Conservation (phyloP, 495 filamentous ascomycete genomes). For the Baudoinia panamericana region DNA sequence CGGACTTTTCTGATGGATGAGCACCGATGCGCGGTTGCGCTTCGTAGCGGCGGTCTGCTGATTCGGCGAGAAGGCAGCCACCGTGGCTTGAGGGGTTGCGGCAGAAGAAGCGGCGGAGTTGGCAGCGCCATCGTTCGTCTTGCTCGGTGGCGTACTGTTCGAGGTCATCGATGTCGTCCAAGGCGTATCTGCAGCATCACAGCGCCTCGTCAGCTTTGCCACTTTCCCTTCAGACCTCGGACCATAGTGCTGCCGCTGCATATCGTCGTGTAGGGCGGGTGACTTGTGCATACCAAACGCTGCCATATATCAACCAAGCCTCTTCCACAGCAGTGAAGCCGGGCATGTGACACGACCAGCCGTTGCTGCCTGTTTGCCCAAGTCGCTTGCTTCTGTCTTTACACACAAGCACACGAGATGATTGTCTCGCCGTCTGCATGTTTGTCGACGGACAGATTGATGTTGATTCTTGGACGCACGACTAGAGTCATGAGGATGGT, state of each 20-base stretch:
- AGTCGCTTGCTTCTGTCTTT: too few relatives aligned
- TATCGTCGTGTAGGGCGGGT: not conserved
- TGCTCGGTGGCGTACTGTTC: not conserved
- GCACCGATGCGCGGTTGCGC: constrained; percentile 38
- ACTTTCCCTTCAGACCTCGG: constrained; percentile 4
- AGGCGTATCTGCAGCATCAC: constrained; percentile 40
- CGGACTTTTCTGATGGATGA: constrained; percentile 93
- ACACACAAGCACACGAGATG: too few relatives aligned
- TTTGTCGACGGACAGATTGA: too few relatives aligned
- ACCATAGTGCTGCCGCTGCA: constrained; percentile 1
- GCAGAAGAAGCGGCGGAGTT: constrained; percentile 25
- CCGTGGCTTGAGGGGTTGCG: constrained; percentile 56
- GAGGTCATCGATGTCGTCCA: constrained; percentile 49
- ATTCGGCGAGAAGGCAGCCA: constrained; percentile 71
- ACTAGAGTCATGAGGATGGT: too few relatives aligned
- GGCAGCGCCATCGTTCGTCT: not conserved
- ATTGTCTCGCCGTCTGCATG: too few relatives aligned
- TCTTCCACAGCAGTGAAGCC: not conserved
- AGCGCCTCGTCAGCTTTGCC: constrained; percentile 8
- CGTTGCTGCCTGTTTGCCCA: too few relatives aligned
- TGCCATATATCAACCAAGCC: constrained; percentile 15
- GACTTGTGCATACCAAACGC: constrained; percentile 20
- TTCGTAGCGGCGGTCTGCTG: constrained; percentile 20
- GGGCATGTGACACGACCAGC: not conserved
- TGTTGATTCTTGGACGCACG: too few relatives aligned